Conservation (phyloP, 2,329 filamentous ascomycete genomes). For the Colletotrichum lini region DNA sequence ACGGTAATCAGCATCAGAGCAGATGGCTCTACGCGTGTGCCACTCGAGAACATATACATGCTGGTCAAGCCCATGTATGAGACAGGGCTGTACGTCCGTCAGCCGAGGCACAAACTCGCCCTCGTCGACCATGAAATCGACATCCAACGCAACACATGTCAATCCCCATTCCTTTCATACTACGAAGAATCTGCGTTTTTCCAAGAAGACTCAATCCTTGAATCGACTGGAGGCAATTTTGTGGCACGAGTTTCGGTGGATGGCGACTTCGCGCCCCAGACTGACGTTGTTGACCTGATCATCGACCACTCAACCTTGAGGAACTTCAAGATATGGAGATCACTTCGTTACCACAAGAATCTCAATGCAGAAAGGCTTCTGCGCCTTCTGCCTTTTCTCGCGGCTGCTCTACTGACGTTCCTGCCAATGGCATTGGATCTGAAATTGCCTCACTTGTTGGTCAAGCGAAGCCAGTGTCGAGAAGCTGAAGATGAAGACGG, state of each 20-base stretch:
- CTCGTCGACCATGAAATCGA: neutral
- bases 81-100: too few relatives aligned
- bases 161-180: too few relatives aligned
- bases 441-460: too few relatives aligned
- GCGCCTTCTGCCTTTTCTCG: too few relatives aligned
- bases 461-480: too few relatives aligned
- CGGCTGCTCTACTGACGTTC: too few relatives aligned
- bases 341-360: neutral
- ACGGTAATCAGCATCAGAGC: neutral
- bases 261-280: neutral
- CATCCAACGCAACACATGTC: neutral
- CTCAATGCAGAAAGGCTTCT: accelerated
- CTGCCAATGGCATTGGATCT: too few relatives aligned
- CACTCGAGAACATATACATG: neutral
- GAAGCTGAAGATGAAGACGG: too few relatives aligned
- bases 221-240: neutral
- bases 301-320: neutral
- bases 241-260: neutral
- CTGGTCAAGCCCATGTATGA: too few relatives aligned
- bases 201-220: too few relatives aligned
- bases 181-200: neutral
- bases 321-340: neutral
- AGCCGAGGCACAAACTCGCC: too few relatives aligned
- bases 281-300: neutral
- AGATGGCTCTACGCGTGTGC: neutral